These are phyloP conservation scores for Epithemia pelagica DNA, from an alignment of 108 stramenopile genomes.

Conservation along the genomic window DNA sequence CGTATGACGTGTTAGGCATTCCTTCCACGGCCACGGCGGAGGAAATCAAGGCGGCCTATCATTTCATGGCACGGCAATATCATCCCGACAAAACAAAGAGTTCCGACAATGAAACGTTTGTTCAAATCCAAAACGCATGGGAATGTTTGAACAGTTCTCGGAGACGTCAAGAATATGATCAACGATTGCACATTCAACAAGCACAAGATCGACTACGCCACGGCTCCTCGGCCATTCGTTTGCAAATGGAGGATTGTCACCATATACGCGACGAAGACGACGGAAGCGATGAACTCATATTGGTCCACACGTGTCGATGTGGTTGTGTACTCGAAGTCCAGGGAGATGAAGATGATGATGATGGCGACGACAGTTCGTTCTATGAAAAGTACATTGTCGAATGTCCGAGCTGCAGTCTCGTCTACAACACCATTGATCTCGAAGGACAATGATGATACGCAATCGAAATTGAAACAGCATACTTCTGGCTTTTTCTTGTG, in stretches of 20 bases:
- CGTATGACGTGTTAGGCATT: slow-evolving; percentile 79
- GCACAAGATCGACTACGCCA: slow-evolving; percentile 11
- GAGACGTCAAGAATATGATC: slow-evolving; percentile 49
- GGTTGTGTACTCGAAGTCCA: neutral
- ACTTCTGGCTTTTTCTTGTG: too few species aligned
- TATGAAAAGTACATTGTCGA: neutral
- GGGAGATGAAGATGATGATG: neutral
- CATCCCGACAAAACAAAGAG: slow-evolving; percentile 51
- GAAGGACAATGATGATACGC: too few species aligned
- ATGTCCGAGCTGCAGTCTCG: slow-evolving; percentile 3
- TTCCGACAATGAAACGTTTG: slow-evolving; percentile 23
- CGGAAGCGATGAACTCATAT: slow-evolving; percentile 15
- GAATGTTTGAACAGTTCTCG: slow-evolving; percentile 42
- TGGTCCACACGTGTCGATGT: slow-evolving; percentile 3
- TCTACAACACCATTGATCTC: slow-evolving; percentile 2
- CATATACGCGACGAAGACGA: slow-evolving; percentile 22
- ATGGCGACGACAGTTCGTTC: neutral
- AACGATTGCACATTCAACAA: slow-evolving; percentile 27
- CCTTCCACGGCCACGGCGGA: slow-evolving; percentile 41
- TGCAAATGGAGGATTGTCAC: slow-evolving; percentile 36
- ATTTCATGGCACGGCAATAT: slow-evolving; percentile 36
- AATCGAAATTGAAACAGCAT: too few species aligned
- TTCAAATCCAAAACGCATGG: slow-evolving; percentile 64
- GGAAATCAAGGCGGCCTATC: slow-evolving; percentile 75
- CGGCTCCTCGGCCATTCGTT: slow-evolving; percentile 26